A percentile compares a stretch with the other conserved stretches of the same genome.
phyloP scores from a whole-genome alignment of 306 rosid species.

The Sicyos edulis region DNA sequence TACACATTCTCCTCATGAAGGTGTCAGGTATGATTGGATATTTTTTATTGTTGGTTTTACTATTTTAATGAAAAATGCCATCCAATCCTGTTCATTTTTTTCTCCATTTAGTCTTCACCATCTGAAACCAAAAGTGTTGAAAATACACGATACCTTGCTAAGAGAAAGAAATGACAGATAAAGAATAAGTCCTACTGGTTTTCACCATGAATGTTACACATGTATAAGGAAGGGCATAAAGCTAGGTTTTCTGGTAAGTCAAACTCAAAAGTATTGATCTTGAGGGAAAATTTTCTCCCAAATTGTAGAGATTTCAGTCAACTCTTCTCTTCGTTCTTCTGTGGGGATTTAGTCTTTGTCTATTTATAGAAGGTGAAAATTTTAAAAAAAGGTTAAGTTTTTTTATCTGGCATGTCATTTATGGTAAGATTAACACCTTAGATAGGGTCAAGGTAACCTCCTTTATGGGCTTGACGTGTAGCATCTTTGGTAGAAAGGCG shows the following conservation, averaged over 20 bases:
- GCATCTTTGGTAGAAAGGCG: no score
- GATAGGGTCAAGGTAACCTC: no score
- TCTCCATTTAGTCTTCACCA: background rate
- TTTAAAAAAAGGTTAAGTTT: no score
- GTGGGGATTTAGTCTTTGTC: no score
- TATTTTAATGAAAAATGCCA: background rate
- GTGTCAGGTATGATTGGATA: slow-evolving; percentile 59
- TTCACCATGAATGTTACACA: background rate
- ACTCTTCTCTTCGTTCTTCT: no score
- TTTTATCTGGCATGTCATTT: no score
- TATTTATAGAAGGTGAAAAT: no score
- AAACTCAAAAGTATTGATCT: background rate
- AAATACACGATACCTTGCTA: background rate
- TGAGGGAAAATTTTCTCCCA: background rate
- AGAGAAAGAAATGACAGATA: background rate
- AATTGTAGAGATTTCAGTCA: background rate
- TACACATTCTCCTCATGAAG: slow-evolving; percentile 91
- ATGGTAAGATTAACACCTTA: no score
- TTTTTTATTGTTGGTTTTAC: background rate
- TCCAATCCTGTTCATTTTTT: background rate
- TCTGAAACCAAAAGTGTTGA: background rate
- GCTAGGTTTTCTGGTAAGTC: background rate
- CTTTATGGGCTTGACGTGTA: no score
- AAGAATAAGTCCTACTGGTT: background rate
- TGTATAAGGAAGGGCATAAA: background rate